A percentile compares a stretch with the other conserved stretches of the same genome.
phyloP scores from a whole-genome alignment of 176 grass and related monocot genomes.

The Rhynchospora tenuis region DNA sequence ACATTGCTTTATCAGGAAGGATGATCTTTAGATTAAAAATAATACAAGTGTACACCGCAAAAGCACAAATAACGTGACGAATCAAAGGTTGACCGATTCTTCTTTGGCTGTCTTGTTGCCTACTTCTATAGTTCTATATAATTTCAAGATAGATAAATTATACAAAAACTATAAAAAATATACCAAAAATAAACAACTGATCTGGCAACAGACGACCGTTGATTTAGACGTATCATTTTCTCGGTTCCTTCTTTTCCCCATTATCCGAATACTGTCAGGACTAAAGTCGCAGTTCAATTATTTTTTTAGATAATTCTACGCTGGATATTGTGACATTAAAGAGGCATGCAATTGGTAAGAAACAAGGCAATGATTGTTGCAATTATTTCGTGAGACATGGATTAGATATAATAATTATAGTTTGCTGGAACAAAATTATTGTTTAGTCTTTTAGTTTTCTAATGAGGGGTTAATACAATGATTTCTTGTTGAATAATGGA shows the following conservation, averaged over 20 bases:
- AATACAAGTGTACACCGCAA: not conserved
- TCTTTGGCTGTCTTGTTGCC: not conserved
- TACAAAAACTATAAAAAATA: not conserved
- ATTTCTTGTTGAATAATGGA: not conserved
- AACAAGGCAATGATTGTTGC: slow-evolving; percentile 1
- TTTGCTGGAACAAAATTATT: not conserved
- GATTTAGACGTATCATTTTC: slow-evolving; percentile 14
- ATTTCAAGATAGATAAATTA: not conserved
- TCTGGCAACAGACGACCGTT: not conserved
- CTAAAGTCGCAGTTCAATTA: not conserved
- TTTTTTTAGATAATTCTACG: not conserved
- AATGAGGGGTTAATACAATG: not conserved
- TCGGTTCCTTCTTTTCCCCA: slow-evolving; percentile 2
- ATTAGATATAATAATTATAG: not conserved
- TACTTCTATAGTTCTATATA: not conserved
- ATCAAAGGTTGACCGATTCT: slow-evolving; percentile 5
- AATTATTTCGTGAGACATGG: not conserved
- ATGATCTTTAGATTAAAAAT: not conserved
- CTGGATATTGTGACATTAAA: not conserved
- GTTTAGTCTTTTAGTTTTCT: not conserved
- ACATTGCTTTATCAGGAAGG: not conserved
- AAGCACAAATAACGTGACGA: slow-evolving; percentile 19
- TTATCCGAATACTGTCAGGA: not conserved
- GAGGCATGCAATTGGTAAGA: not conserved
- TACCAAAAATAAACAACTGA: not conserved